phyloP scores from a whole-genome alignment of 2,329 filamentous ascomycete species.

The Fusarium sp. region DNA sequence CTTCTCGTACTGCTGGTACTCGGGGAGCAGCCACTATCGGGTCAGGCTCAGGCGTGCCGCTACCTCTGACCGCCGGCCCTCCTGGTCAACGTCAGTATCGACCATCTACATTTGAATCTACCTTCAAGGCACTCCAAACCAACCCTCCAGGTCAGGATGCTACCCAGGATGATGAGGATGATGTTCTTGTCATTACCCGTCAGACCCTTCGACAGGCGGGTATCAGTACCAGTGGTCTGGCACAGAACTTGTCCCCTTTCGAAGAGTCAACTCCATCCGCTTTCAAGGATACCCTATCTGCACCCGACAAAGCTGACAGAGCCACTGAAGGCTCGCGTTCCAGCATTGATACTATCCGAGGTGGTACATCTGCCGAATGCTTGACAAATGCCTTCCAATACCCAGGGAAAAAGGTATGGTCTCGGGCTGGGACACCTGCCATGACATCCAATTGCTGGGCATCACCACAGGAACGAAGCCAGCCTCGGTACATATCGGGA shows the following conservation, averaged over 20 bases:
- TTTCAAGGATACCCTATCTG: conserved; percentile 1
- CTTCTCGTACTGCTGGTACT: conserved; percentile 25
- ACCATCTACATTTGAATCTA: conserved; percentile 58
- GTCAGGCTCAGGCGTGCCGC: conserved; percentile 58
- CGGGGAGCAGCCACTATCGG: conserved; percentile 43
- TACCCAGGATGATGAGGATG: conserved; percentile 46
- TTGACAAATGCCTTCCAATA: conserved; percentile 1
- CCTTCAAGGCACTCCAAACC: conserved; percentile 52
- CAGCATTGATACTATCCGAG: conserved; percentile 1
- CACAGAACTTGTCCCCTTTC: conserved; percentile 17
- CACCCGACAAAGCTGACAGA: neutral
- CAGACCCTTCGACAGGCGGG: conserved; percentile 42
- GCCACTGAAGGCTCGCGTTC: conserved; percentile 6
- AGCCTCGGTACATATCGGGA: conserved; percentile 27
- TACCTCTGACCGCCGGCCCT: conserved; percentile 66
- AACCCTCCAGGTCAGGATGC: conserved; percentile 41
- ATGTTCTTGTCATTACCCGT: conserved; percentile 40
- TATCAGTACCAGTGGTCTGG: conserved; percentile 36
- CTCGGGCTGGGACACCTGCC: conserved; percentile 20
- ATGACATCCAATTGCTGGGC: conserved; percentile 14
- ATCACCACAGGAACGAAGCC: conserved; percentile 4
- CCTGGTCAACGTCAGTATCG: conserved; percentile 66
- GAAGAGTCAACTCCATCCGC: conserved; percentile 11
- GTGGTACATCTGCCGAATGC: neutral
- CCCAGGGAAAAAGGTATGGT: neutral